phyloP scores from a whole-genome alignment of 2,329 filamentous ascomycete species.

The Trichoderma semiorbis region DNA sequence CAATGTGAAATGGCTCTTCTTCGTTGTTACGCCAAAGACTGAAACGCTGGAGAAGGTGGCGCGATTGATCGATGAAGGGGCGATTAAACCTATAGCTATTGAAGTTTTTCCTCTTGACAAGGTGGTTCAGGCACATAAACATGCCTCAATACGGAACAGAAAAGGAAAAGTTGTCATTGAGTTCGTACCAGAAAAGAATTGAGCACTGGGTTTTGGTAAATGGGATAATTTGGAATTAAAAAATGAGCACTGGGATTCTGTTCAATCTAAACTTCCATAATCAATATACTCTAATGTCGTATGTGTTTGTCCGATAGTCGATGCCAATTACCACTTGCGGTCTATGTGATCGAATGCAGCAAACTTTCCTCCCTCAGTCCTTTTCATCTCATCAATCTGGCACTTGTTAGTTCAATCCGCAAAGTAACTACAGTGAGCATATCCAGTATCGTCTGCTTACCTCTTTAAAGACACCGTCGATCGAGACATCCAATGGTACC shows the following conservation, averaged over 20 bases:
- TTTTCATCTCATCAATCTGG: background rate
- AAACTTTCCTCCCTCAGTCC: background rate
- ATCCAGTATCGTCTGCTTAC: background rate
- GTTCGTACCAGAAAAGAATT: constrained; percentile 20
- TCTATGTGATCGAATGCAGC: background rate
- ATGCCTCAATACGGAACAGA: constrained; percentile 23
- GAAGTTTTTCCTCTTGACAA: constrained; percentile 24
- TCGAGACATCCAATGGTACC: background rate
- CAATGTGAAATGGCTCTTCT: constrained; percentile 28
- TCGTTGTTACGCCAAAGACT: constrained; percentile 27
- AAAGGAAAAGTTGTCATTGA: constrained; percentile 29
- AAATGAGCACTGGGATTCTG: background rate
- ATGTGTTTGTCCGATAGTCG: background rate
- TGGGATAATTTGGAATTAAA: background rate
- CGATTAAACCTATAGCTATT: constrained; percentile 23
- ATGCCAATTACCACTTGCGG: background rate
- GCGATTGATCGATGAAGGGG: constrained; percentile 24
- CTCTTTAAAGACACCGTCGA: background rate
- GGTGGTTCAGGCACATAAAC: constrained; percentile 28
- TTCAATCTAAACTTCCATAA: background rate
- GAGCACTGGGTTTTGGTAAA: background rate
- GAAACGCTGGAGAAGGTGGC: constrained; percentile 23
- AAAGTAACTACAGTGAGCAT: background rate
- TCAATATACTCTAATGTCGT: background rate
- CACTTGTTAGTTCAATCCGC: background rate